Percentiles rank a stretch among this genome's conserved stretches.
These are phyloP conservation scores for Solanum chacoense DNA, from an alignment of 305 asterid species.

Conservation along the genomic window DNA sequence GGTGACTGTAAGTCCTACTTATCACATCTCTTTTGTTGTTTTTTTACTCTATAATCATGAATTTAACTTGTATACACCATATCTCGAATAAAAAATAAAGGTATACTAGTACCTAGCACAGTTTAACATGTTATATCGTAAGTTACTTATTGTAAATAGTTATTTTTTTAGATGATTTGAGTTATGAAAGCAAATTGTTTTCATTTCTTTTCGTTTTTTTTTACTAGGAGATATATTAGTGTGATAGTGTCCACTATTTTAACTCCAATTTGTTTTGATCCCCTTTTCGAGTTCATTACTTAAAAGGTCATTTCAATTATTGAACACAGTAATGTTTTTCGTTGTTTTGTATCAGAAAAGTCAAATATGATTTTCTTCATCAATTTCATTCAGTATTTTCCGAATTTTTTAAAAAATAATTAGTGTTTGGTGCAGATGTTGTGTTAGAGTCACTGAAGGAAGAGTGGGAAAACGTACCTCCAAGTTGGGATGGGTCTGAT, in stretches of 20 bases:
- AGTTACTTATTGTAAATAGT: no score
- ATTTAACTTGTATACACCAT: background rate
- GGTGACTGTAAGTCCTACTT: constrained; percentile 38
- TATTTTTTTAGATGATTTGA: background rate
- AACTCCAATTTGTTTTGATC: no score
- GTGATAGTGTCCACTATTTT: no score
- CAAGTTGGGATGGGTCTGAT: constrained; percentile 19
- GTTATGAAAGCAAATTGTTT: background rate
- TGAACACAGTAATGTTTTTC: background rate
- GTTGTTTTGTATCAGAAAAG: no score
- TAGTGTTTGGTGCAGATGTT: constrained; percentile 5
- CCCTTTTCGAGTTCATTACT: no score
- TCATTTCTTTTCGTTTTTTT: no score
- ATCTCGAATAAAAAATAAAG: no score
- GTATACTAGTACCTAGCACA: background rate
- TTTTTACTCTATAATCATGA: no score
- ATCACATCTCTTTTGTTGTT: background rate
- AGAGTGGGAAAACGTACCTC: constrained; percentile 19
- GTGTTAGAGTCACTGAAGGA: constrained; percentile 8
- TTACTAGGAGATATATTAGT: no score
- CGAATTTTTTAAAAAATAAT: rapidly evolving
- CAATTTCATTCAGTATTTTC: no score
- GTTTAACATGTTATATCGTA: background rate
- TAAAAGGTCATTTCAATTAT: background rate
- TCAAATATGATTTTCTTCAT: no score